Evolutionary conservation across 495 filamentous ascomycete genomes (phyloP).

Genomic region (Aspergillus olivimuriae): DNA sequence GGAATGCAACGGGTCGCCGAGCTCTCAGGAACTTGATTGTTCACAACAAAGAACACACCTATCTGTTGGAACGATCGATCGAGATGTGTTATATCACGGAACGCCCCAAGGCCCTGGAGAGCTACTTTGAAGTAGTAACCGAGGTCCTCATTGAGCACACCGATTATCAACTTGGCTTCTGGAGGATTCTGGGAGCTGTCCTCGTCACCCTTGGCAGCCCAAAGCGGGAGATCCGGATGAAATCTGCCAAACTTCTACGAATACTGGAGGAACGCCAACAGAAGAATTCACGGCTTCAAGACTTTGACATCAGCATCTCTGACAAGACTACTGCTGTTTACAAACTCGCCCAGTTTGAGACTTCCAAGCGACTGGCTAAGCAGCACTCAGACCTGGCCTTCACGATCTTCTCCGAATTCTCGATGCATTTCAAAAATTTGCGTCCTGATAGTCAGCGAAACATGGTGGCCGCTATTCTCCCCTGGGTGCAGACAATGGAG

Average conservation of each 20-base stretch:
- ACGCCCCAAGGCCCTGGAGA: conserved; percentile 76
- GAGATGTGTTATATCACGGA: conserved; percentile 71
- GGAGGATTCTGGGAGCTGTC: conserved; percentile 80
- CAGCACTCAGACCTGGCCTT: conserved; percentile 86
- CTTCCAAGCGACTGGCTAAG: conserved; percentile 81
- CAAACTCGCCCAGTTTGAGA: conserved; percentile 94
- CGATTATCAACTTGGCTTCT: conserved; percentile 78
- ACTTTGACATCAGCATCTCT: conserved; percentile 96
- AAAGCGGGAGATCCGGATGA: conserved; percentile 77
- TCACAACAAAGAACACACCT: conserved; percentile 79
- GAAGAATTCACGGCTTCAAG: conserved; percentile 83
- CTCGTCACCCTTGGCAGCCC: conserved; percentile 89
- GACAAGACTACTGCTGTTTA: conserved; percentile 98
- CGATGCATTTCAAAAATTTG: conserved; percentile 80
- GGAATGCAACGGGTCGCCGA: conserved; percentile 83
- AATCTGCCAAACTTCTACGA: conserved; percentile 77
- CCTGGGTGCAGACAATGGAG: conserved; percentile 94
- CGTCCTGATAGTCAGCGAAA: conserved; percentile 78
- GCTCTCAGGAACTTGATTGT: conserved; percentile 87
- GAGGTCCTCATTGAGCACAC: conserved; percentile 75
- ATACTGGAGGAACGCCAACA: conserved; percentile 78
- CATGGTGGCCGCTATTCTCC: conserved; percentile 87
- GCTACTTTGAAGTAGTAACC: conserved; percentile 90
- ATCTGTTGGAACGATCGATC: conserved; percentile 79
- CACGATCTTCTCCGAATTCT: conserved; percentile 91